Base-by-base conservation (phyloP, 2,329 filamentous ascomycete species). In the Aureobasidium pullulans region DNA sequence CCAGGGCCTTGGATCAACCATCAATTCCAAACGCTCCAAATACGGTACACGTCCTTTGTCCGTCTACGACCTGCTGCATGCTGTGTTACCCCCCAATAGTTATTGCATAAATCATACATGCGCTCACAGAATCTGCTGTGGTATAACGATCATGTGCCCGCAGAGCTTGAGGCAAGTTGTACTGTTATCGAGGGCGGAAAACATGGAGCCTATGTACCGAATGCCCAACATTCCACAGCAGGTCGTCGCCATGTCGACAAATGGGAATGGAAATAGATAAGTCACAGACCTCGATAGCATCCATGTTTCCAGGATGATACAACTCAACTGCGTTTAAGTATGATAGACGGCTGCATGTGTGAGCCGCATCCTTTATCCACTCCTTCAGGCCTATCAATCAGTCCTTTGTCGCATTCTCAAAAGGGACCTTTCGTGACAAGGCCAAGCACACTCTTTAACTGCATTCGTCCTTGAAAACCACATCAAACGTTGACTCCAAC, bases 251-350 rank as follows among this genome's bases (percentile, higher is more conserved):
- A 28, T 40, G 34, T 29, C 54, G 36, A 58, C 54, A 32, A 9
- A 16, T 42, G 36, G 36, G 44, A 58, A 58, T 58, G 54, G 43
- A 49, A 49, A 49, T 19, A 58, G 54, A 58, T 58, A 58, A 49
- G 54, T n/a, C 37, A 36, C 10, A 15, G 2, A 31, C 11, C 2
- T 2, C 39, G 23, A 6, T 15, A 32, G 11, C 10, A 23, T 9
- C 29, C 1, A 6, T 57, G 53, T 57, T 57, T 57, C 4, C 53
- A 57, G 15, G n/a, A 3, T 11, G 19, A 57, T 39, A n/a, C 13
- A 13, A 47, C 23, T 1, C 8, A 15, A 7, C 9, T 29, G 8
- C 6, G 23, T 13, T 48, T 32, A 58, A 58, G 54, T 56, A 49
- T 49, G 31, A 36, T 36, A 10, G 43, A 28, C 28, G 44, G 40